These are phyloP conservation scores for Brassica carinata DNA, from an alignment of 345 rosid species.

Conservation along the genomic window DNA sequence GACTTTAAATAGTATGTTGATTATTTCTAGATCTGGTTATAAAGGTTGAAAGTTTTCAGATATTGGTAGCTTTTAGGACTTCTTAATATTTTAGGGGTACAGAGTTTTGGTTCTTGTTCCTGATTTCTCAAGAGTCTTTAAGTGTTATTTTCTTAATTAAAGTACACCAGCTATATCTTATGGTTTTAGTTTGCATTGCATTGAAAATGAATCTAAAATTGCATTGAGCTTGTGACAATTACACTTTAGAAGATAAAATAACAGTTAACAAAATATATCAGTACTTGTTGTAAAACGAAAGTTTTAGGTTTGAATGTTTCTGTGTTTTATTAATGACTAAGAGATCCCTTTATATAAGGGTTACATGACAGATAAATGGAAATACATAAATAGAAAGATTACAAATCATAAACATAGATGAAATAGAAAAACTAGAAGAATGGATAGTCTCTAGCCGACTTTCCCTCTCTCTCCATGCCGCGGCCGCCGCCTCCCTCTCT, in stretches of 20 bases:
- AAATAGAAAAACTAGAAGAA: no score
- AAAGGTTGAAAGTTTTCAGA: background rate
- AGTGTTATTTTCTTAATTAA: background rate
- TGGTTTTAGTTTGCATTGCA: background rate
- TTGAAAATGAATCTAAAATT: background rate
- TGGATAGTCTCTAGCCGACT: no score
- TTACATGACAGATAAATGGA: no score
- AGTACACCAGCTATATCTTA: background rate
- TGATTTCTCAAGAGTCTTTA: no score
- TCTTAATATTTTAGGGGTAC: constrained; percentile 21
- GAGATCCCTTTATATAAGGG: no score
- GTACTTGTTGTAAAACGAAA: background rate
- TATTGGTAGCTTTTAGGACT: constrained; percentile 30
- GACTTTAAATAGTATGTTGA: background rate
- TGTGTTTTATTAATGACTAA: no score
- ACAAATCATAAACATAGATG: no score
- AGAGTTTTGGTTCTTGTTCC: background rate
- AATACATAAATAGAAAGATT: no score
- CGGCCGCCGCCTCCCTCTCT: no score
- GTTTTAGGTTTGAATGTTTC: background rate
- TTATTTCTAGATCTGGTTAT: background rate
- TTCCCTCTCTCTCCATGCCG: no score
- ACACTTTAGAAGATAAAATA: background rate
- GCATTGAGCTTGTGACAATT: background rate
- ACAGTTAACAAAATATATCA: background rate